These are phyloP conservation scores for Solanum neorickii DNA, from an alignment of 257 asterid species.

Conservation along the genomic window DNA sequence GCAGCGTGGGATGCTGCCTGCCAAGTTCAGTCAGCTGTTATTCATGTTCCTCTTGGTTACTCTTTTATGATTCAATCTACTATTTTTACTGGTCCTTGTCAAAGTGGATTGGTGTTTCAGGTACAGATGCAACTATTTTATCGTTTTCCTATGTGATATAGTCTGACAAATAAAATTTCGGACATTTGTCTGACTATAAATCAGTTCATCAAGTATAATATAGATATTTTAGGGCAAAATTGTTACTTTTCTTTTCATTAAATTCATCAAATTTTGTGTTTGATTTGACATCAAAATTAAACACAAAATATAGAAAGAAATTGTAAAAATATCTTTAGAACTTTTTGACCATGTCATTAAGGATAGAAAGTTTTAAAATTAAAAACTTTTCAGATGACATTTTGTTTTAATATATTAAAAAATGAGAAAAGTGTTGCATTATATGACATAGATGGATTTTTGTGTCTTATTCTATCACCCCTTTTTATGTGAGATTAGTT, in stretches of 20 bases:
- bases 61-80: slow-evolving; percentile 47
- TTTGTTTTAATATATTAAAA: too few relatives aligned
- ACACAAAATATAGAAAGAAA: background rate
- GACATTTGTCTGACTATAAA: background rate
- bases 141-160: background rate
- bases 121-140: slow-evolving; percentile 3
- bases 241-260: background rate
- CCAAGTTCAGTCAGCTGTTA: slow-evolving; percentile 17
- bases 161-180: too few relatives aligned
- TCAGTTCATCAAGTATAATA: too few relatives aligned
- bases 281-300: background rate
- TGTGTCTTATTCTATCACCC: background rate
- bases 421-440: background rate
- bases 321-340: too few relatives aligned
- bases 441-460: background rate
- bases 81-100: slow-evolving; percentile 57
- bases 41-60: slow-evolving; percentile 30
- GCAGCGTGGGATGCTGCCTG: slow-evolving; percentile 52
- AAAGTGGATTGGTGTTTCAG: slow-evolving; percentile 29
- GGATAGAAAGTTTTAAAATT: background rate
- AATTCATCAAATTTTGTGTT: background rate
- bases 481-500: background rate
- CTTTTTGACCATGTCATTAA: background rate
- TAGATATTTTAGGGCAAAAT: background rate
- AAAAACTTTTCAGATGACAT: background rate